A percentile compares a stretch with the other conserved stretches of the same genome.
These are phyloP conservation scores for Macrophomina phaseolina DNA, from an alignment of 2,329 filamentous ascomycete genomes.

Conservation along the genomic window DNA sequence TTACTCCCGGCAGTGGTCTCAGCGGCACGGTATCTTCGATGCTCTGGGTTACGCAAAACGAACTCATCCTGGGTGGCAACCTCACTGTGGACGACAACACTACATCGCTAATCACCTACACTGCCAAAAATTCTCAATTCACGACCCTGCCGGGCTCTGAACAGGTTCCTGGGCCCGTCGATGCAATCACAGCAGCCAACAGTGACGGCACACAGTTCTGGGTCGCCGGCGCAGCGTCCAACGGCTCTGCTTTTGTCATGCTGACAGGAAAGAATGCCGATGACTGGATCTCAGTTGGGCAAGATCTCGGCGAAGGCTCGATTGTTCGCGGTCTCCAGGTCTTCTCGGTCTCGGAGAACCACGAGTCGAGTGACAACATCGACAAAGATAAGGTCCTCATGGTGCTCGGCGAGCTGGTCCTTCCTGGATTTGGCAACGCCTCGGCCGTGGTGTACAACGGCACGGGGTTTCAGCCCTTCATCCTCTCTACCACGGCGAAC, in stretches of 20 bases:
- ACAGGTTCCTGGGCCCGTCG: slow-evolving; percentile 78
- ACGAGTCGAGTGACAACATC: slow-evolving; percentile 69
- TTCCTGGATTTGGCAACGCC: slow-evolving; percentile 77
- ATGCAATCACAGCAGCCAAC: slow-evolving; percentile 75
- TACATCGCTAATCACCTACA: slow-evolving; percentile 74
- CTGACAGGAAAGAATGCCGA: slow-evolving; percentile 82
- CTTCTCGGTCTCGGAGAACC: slow-evolving; percentile 71
- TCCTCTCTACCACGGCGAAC: slow-evolving; percentile 69
- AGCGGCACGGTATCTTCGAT: slow-evolving; percentile 73
- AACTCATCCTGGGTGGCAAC: slow-evolving; percentile 78
- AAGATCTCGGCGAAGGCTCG: slow-evolving; percentile 68
- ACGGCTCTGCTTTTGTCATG: slow-evolving; percentile 67
- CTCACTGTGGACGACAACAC: slow-evolving; percentile 70
- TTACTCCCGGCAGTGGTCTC: slow-evolving; percentile 74
- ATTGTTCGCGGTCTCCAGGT: slow-evolving; percentile 81
- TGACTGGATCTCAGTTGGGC: slow-evolving; percentile 70
- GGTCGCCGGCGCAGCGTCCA: slow-evolving; percentile 74
- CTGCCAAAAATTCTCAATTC: slow-evolving; percentile 72
- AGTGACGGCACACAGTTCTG: slow-evolving; percentile 76
- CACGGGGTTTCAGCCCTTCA: slow-evolving; percentile 75
- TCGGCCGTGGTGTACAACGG: slow-evolving; percentile 91
- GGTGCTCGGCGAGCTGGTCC: slow-evolving; percentile 80
- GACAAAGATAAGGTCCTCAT: slow-evolving; percentile 73
- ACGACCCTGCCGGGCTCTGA: slow-evolving; percentile 64
- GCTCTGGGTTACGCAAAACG: slow-evolving; percentile 75